These are phyloP conservation scores for Porcisia hertigi DNA, from an alignment of 208 protist species.

Conservation along the genomic window DNA sequence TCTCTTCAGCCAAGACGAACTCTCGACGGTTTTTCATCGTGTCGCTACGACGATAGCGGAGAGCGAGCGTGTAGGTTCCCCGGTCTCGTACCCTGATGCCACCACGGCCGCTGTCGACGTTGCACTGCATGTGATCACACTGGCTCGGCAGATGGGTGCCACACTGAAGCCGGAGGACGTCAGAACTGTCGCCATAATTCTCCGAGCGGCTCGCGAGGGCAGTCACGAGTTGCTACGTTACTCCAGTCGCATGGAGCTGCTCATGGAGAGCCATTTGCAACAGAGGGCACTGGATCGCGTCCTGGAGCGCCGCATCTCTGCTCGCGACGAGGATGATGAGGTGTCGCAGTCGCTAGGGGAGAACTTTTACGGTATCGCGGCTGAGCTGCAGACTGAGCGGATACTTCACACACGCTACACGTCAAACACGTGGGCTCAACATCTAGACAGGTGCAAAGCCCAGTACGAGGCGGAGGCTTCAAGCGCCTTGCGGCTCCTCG, in stretches of 20 bases:
- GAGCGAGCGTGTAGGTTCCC: conserved; percentile 20
- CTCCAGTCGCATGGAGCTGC: conserved; percentile 55
- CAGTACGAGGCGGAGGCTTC: conserved; percentile 34
- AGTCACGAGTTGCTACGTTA: conserved; percentile 54
- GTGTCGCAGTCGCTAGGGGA: conserved; percentile 6
- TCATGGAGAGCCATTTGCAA: conserved; percentile 63
- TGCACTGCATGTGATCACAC: conserved; percentile 67
- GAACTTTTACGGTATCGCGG: conserved; percentile 50
- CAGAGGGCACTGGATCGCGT: conserved; percentile 50
- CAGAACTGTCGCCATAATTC: conserved; percentile 42
- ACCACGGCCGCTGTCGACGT: conserved; percentile 48
- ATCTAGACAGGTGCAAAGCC: conserved; percentile 25
- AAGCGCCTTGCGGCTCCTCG: conserved; percentile 40
- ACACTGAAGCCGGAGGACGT: conserved; percentile 44
- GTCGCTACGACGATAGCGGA: conserved; percentile 20
- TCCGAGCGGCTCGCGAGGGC: conserved; percentile 58
- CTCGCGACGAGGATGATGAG: conserved; percentile 4
- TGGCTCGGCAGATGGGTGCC: conserved; percentile 64
- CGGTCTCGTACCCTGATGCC: conserved; percentile 35
- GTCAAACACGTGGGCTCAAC: conserved; percentile 61
- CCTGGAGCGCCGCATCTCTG: conserved; percentile 26
- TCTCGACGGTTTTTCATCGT: conserved; percentile 32
- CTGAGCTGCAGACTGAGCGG: conserved; percentile 46
- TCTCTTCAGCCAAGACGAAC: conserved; percentile 38
- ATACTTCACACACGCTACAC: conserved; percentile 55